Conservation (phyloP, 768 basidiomycete genomes). For the Omphalotus guepiniiformis region DNA sequence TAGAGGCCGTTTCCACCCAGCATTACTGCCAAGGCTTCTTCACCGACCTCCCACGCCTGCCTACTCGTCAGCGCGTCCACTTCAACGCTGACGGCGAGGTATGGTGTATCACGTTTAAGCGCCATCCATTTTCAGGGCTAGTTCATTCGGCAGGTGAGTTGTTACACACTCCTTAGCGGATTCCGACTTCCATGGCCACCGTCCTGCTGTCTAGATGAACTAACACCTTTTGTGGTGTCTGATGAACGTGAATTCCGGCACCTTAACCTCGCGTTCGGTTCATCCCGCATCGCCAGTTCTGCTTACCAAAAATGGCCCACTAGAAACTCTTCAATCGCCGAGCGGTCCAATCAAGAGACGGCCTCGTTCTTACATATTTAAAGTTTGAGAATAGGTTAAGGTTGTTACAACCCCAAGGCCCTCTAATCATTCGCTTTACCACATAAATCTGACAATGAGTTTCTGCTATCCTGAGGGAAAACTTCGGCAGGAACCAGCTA, state of each 20-base stretch:
- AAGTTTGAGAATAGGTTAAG: constrained; percentile 82
- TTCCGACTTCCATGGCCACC: constrained; percentile 86
- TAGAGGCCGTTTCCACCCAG: constrained; percentile 74
- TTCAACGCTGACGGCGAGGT: constrained; percentile 74
- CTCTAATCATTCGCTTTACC: constrained; percentile 90
- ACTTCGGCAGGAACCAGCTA: constrained; percentile 92
- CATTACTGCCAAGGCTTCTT: constrained; percentile 76
- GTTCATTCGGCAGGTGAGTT: constrained; percentile 89
- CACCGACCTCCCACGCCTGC: constrained; percentile 75
- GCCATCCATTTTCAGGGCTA: constrained; percentile 91
- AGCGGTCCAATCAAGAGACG: constrained; percentile 79
- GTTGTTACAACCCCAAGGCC: constrained; percentile 86
- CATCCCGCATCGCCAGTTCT: constrained; percentile 68
- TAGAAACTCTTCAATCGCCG: constrained; percentile 78
- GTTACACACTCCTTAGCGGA: constrained; percentile 85
- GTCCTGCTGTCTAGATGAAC: constrained; percentile 87
- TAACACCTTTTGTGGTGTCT: constrained; percentile 84
- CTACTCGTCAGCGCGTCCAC: constrained; percentile 73
- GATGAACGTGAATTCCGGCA: constrained; percentile 80
- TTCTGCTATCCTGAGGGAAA: constrained; percentile 68
- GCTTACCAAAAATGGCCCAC: constrained; percentile 79
- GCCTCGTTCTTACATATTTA: constrained; percentile 85
- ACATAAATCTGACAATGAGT: constrained; percentile 56
- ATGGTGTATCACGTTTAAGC: constrained; percentile 82
- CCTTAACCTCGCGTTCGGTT: constrained; percentile 71